A percentile compares a stretch with the other conserved stretches of the same genome.
Conservation (phyloP, 208 protist species). For the Trichomonas tenax region DNA sequence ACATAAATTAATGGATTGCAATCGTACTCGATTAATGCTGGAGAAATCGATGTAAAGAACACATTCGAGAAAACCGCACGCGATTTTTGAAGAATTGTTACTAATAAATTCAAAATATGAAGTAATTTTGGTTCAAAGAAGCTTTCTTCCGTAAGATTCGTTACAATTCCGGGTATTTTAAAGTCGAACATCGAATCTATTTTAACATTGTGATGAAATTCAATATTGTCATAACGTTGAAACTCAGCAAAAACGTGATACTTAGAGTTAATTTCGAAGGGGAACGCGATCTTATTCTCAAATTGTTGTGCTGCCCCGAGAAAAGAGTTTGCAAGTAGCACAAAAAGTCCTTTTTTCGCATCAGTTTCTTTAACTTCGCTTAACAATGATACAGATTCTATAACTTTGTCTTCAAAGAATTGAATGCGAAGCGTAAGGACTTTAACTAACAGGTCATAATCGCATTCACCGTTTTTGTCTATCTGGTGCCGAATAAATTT, state of each 20-base stretch:
- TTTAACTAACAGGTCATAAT: background rate
- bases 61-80: background rate
- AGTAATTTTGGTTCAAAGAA: background rate
- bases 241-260: background rate
- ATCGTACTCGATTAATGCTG: background rate
- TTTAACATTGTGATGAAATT: background rate
- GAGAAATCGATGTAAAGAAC: background rate
- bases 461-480: background rate
- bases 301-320: background rate
- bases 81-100: background rate
- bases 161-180: background rate
- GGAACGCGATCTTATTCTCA: background rate
- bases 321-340: background rate
- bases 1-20: background rate
- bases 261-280: background rate
- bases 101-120: background rate
- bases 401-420: background rate
- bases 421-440: background rate
- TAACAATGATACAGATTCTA: background rate
- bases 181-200: background rate
- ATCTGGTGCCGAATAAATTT: background rate
- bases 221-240: background rate
- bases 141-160: background rate
- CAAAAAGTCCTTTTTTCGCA: background rate
- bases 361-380: background rate